Conservation (phyloP, 2,329 filamentous ascomycete species). For the Diaporthe vaccinii region DNA sequence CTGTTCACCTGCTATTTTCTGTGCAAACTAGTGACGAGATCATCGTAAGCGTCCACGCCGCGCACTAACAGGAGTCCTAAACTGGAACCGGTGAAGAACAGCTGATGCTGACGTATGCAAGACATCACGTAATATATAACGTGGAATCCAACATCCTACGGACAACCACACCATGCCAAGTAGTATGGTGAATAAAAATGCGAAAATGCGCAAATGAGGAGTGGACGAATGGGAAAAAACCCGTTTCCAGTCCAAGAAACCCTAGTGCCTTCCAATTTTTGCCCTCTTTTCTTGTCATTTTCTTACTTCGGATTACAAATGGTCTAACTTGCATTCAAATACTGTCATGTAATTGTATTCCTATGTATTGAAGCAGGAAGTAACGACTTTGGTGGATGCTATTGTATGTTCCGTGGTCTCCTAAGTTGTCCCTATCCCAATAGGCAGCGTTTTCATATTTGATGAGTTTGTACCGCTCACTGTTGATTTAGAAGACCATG, state of each 20-base stretch:
- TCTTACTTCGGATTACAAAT: background rate
- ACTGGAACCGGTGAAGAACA: background rate
- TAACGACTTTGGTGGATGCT: no score
- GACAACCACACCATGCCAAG: background rate
- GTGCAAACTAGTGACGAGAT: background rate
- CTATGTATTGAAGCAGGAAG: background rate
- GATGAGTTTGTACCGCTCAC: background rate
- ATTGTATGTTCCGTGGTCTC: no score
- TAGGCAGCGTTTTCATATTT: background rate
- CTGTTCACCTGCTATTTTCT: background rate
- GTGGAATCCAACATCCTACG: background rate
- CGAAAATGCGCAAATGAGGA: background rate
- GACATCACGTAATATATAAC: conserved; percentile 1
- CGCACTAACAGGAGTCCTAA: background rate
- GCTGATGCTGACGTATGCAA: background rate
- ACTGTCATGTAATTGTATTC: background rate
- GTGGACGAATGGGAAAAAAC: background rate
- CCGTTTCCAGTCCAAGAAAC: background rate
- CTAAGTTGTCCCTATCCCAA: background rate
- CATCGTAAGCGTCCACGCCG: background rate
- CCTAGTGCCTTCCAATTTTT: background rate
- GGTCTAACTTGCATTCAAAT: background rate
- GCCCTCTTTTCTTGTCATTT: background rate
- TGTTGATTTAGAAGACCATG: background rate
- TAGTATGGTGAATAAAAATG: background rate